A percentile compares a stretch with the other conserved stretches of the same genome.
Evolutionary conservation across 2,329 filamentous ascomycete species (phyloP).

Genomic region (Colletotrichum lini): DNA sequence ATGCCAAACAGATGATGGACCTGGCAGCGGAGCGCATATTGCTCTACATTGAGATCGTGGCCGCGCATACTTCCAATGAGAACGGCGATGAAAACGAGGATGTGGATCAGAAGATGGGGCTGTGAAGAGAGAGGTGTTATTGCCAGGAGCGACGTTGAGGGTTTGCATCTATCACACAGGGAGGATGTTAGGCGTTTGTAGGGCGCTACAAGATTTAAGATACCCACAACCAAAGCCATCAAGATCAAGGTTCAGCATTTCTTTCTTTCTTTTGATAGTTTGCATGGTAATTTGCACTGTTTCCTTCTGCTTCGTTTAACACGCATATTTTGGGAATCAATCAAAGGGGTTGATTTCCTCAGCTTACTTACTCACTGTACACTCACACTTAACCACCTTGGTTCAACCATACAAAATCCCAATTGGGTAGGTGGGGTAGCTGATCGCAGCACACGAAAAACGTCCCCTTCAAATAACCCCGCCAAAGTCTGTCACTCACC

Average conservation of each 20-base stretch:
- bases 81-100: not conserved
- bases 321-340: too few species aligned
- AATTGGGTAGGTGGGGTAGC: constrained; percentile 21
- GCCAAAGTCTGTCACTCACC: constrained; percentile 19
- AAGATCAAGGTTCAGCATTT: not conserved
- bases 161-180: not conserved
- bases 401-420: not conserved
- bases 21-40: constrained; percentile 61
- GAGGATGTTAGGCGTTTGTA: constrained; percentile 5
- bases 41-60: constrained; percentile 38
- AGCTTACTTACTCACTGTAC: too few species aligned
- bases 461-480: not conserved
- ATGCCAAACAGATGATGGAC: constrained; percentile 60
- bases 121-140: constrained; percentile 10
- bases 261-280: not conserved
- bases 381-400: not conserved
- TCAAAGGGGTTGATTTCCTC: too few species aligned
- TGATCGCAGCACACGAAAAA: constrained; percentile 7
- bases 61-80: constrained; percentile 13
- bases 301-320: too few species aligned
- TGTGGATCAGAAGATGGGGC: constrained; percentile 22
- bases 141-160: not conserved
- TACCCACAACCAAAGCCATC: constrained; percentile 18
- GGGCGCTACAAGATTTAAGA: constrained; percentile 3
- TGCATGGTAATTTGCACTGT: not conserved